These are phyloP conservation scores for Fusarium pininemorale DNA, from an alignment of 2,329 filamentous ascomycete genomes.

Conservation along the genomic window DNA sequence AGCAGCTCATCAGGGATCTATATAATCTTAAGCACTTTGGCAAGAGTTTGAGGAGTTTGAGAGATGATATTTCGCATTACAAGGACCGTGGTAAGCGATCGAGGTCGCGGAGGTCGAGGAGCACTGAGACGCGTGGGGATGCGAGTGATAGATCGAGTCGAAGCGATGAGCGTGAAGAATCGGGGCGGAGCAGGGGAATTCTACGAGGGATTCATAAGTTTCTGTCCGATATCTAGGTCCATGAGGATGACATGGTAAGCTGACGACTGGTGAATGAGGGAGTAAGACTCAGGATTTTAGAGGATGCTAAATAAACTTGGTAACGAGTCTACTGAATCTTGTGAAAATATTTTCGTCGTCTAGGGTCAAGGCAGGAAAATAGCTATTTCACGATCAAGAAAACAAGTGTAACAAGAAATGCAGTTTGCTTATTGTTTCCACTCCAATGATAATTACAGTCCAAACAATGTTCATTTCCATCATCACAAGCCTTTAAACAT, in stretches of 20 bases:
- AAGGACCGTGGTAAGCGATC: neutral
- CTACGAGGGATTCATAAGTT: neutral
- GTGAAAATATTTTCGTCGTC: too few species aligned
- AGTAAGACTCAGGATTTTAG: neutral
- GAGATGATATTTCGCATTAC: neutral
- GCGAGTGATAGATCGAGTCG: neutral
- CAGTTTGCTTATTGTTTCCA: neutral
- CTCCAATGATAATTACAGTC: neutral
- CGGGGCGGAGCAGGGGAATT: neutral
- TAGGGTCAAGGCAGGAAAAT: neutral
- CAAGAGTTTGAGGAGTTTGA: neutral
- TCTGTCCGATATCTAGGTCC: neutral
- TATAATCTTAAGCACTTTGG: slow-evolving; percentile 27
- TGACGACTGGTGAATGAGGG: neutral
- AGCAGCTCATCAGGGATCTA: neutral
- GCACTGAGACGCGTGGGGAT: neutral
- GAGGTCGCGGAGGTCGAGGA: neutral
- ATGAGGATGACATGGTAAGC: rapidly evolving
- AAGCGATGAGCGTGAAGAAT: neutral
- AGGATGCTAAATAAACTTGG: neutral
- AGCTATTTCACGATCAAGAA: neutral
- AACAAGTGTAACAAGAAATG: neutral
- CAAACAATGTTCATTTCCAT: slow-evolving; percentile 15
- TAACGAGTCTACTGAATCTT: too few species aligned
- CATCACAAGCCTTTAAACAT: neutral